phyloP scores from a whole-genome alignment of 1,284 basidiomycete genomes.

The Austroboletus niveus region DNA sequence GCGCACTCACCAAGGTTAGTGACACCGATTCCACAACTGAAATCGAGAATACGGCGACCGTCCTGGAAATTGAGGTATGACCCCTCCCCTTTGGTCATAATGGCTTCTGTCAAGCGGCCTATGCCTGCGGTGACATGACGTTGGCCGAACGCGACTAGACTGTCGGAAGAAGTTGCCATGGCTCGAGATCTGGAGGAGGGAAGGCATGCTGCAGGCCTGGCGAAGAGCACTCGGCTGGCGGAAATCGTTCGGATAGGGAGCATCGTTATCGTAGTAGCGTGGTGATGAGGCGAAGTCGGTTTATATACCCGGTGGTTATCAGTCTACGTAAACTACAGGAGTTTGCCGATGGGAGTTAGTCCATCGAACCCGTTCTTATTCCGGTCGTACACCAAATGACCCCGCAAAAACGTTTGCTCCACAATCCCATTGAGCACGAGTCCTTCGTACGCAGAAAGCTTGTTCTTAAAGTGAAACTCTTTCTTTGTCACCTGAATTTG shows the following conservation, averaged over 20 bases:
- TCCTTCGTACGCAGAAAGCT: constrained; percentile 86
- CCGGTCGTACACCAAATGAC: constrained; percentile 62
- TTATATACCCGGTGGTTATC: neutral
- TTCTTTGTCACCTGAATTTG: constrained; percentile 79
- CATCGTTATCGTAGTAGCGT: constrained; percentile 5
- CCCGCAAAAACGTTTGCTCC: constrained; percentile 75
- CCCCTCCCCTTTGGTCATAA: constrained; percentile 78
- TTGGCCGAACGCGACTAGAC: constrained; percentile 47
- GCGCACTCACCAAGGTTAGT: constrained; percentile 64
- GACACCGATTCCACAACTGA: constrained; percentile 85
- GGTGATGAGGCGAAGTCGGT: neutral
- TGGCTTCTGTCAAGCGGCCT: constrained; percentile 62
- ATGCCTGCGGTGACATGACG: constrained; percentile 73
- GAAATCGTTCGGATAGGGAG: constrained; percentile 7
- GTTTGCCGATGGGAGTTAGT: constrained; percentile 31
- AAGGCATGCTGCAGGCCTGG: constrained; percentile 12
- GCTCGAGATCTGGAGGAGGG: too few species aligned
- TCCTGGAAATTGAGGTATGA: constrained; percentile 73
- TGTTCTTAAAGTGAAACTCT: constrained; percentile 85
- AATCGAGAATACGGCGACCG: constrained; percentile 75
- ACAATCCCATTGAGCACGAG: constrained; percentile 68
- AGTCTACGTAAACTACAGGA: constrained; percentile 24
- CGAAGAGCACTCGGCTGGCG: neutral
- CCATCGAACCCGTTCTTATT: constrained; percentile 34
- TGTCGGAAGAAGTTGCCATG: constrained; percentile 25